These are phyloP conservation scores for Fraxinus ornus DNA, from an alignment of 305 asterid species.

Conservation along the genomic window DNA sequence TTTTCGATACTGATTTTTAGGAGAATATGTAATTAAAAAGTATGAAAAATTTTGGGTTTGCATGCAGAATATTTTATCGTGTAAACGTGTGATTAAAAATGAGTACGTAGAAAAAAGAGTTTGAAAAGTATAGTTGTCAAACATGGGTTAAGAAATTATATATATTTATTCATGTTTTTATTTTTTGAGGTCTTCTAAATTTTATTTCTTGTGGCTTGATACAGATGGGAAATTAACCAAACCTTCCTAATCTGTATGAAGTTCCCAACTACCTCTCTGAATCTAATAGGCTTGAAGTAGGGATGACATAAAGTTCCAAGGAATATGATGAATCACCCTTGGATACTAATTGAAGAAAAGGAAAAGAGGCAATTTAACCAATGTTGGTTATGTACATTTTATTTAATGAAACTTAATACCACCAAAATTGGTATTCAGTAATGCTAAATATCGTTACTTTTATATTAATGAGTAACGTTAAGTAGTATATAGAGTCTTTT, in stretches of 20 bases:
- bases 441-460: too few species aligned
- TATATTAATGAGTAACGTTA: too few species aligned
- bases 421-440: too few species aligned
- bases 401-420: too few species aligned
- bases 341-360: slow-evolving; percentile 10
- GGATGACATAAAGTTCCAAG: background rate
- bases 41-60: too few species aligned
- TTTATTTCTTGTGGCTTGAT: slow-evolving; percentile 12
- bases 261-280: slow-evolving; percentile 34
- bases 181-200: background rate
- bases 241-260: slow-evolving; percentile 2
- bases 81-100: too few species aligned
- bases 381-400: background rate
- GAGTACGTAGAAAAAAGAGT: too few species aligned
- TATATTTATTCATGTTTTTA: background rate
- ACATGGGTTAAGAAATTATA: background rate
- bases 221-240: slow-evolving; percentile 27
- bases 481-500: too few species aligned
- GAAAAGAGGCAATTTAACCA: background rate
- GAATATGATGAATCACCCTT: background rate
- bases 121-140: too few species aligned
- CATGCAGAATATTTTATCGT: too few species aligned
- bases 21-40: too few species aligned
- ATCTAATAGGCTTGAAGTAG: background rate
- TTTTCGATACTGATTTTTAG: too few species aligned